A percentile compares a stretch with the other conserved stretches of the same genome.
Conservation (phyloP, 257 asterid genomes). For the Primulina eburnea region DNA sequence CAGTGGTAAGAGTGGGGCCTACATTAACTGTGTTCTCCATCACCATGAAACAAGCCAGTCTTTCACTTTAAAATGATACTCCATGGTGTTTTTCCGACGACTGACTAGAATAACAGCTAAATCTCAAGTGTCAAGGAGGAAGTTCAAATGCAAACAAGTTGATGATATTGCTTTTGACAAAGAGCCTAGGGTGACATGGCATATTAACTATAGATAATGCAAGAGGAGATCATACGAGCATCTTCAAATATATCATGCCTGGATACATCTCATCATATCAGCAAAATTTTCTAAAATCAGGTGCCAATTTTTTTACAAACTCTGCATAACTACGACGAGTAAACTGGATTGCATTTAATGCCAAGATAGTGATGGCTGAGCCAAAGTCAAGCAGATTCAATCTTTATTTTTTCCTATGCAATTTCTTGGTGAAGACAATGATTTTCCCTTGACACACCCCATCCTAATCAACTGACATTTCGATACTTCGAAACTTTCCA, state of each 20-base stretch:
- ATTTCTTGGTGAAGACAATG: slow-evolving; percentile 13
- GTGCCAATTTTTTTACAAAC: neutral
- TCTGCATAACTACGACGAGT: neutral
- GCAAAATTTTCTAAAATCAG: neutral
- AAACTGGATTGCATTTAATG: neutral
- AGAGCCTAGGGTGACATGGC: neutral
- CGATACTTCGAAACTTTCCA: neutral
- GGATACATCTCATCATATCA: neutral
- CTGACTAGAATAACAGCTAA: neutral
- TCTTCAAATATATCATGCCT: neutral
- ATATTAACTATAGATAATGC: neutral
- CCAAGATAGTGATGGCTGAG: neutral
- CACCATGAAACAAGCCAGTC: neutral
- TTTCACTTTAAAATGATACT: neutral
- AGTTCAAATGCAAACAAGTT: neutral
- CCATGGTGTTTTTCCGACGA: neutral
- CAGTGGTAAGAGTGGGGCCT: slow-evolving; percentile 10
- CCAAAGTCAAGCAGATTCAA: slow-evolving; percentile 1
- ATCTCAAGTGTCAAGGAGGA: neutral
- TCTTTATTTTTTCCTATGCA: neutral
- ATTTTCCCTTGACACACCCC: slow-evolving; percentile 14
- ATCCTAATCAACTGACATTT: neutral
- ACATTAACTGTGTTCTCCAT: neutral
- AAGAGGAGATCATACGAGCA: neutral
- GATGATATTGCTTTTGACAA: neutral